Percentiles rank a stretch among this genome's conserved stretches.
Conservation (phyloP, 2,329 filamentous ascomycete genomes). For the Thelonectria discophora region DNA sequence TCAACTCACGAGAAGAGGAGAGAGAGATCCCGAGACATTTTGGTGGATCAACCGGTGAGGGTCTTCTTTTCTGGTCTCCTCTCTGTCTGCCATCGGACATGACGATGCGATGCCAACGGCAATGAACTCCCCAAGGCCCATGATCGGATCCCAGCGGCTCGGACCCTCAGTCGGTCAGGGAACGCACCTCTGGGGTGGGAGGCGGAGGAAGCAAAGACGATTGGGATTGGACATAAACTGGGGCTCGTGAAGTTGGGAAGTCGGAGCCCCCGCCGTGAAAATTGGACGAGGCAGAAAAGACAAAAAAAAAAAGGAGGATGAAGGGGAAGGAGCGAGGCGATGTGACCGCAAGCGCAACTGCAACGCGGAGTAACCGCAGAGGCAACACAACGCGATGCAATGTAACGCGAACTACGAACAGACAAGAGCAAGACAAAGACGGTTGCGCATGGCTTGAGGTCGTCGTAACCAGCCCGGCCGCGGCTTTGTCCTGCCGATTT, state of each 20-base stretch:
- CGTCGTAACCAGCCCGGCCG: conserved; percentile 6
- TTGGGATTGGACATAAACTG: background rate
- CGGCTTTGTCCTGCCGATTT: conserved; percentile 17
- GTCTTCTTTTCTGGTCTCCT: background rate
- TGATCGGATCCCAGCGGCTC: conserved; percentile 1
- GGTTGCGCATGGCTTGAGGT: background rate
- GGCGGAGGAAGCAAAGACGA: conserved; percentile 11
- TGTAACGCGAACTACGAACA: conserved; percentile 2
- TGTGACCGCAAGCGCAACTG: background rate
- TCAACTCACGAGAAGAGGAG: background rate
- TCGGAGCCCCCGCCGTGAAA: background rate
- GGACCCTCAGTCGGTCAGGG: conserved; percentile 8
- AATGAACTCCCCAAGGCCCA: background rate
- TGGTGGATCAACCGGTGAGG: background rate
- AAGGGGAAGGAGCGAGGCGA: background rate
- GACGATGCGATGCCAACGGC: conserved; percentile 1
- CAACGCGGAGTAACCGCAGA: background rate
- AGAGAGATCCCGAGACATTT: background rate
- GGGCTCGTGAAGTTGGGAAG: background rate
- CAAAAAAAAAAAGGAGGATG: background rate
- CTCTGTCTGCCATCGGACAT: background rate
- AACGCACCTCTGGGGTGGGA: background rate
- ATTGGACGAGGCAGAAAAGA: background rate
- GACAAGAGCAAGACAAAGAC: background rate
- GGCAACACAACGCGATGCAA: conserved; percentile 9